A percentile compares a stretch with the other conserved stretches of the same genome.
phyloP scores from a whole-genome alignment of 2,329 filamentous ascomycete genomes.

The Zasmidium angulare region DNA sequence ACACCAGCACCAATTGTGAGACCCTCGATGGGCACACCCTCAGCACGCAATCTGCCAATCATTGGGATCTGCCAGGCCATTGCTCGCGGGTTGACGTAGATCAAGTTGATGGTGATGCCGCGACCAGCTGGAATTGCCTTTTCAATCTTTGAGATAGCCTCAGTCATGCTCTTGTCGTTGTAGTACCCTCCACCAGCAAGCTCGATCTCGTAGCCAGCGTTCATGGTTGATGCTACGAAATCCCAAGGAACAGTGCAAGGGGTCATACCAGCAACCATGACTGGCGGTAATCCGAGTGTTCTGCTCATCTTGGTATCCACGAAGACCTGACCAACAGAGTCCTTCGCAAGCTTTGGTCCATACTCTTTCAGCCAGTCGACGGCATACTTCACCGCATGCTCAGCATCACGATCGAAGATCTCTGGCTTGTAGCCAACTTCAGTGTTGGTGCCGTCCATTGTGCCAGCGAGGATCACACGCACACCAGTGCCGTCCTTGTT shows the following conservation, averaged over 20 bases:
- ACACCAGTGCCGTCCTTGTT: constrained; percentile 99
- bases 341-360: constrained; percentile 87
- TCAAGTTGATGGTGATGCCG: constrained; percentile 85
- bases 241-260: constrained; percentile 86
- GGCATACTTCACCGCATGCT: constrained; percentile 91
- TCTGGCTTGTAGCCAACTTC: constrained; percentile 98
- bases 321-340: constrained; percentile 82
- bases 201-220: constrained; percentile 91
- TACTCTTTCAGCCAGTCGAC: constrained; percentile 98
- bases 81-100: constrained; percentile 84
- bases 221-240: constrained; percentile 90
- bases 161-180: constrained; percentile 76
- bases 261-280: constrained; percentile 94
- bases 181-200: constrained; percentile 88
- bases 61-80: constrained; percentile 93
- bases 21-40: constrained; percentile 88
- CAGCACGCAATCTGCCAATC: constrained; percentile 73
- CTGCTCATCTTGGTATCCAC: constrained; percentile 97
- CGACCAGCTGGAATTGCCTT: constrained; percentile 78
- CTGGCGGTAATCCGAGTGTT: constrained; percentile 76
- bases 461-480: constrained; percentile 88
- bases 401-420: constrained; percentile 92
- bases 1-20: constrained; percentile 91
- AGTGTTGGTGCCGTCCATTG: constrained; percentile 83
- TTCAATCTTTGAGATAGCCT: constrained; percentile 81